Percentiles rank a stretch among this genome's conserved stretches.
Conservation (phyloP, 495 filamentous ascomycete genomes). For the Penicillium lagena region DNA sequence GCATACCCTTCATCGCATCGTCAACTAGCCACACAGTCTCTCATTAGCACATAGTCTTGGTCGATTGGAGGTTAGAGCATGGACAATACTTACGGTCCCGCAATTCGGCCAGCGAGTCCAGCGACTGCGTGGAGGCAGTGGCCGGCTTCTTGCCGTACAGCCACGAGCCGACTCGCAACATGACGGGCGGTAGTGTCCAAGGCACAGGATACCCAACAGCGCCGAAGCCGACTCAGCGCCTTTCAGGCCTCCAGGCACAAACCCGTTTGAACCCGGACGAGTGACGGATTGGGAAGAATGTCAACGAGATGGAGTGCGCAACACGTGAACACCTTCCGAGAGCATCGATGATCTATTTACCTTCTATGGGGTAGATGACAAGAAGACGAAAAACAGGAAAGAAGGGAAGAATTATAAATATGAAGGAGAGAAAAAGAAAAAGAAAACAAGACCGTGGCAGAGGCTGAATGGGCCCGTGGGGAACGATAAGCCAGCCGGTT, state of each 20-base stretch:
- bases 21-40: constrained; percentile 43
- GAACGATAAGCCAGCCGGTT: too few relatives aligned
- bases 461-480: too few relatives aligned
- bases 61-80: background rate
- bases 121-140: constrained; percentile 47
- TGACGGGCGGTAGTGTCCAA: constrained; percentile 6
- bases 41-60: background rate
- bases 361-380: constrained; percentile 1
- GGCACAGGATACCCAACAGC: background rate
- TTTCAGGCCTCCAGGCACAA: too few relatives aligned
- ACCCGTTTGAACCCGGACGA: too few relatives aligned
- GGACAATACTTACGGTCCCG: constrained; percentile 46
- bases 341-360: constrained; percentile 7
- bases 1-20: constrained; percentile 55
- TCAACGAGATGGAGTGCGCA: constrained; percentile 18
- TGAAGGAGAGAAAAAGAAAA: background rate
- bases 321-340: constrained; percentile 12
- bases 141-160: constrained; percentile 47
- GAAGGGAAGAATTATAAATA: constrained; percentile 1
- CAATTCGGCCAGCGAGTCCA: constrained; percentile 53
- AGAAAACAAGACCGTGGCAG: too few relatives aligned
- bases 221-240: too few relatives aligned
- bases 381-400: constrained; percentile 10
- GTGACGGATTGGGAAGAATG: constrained; percentile 26
- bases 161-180: constrained; percentile 49